Evolutionary conservation across 768 basidiomycete species (phyloP), one percentile per base, ranked within the genome.

Genomic region (Macrolepiota fuliginosa): DNA sequence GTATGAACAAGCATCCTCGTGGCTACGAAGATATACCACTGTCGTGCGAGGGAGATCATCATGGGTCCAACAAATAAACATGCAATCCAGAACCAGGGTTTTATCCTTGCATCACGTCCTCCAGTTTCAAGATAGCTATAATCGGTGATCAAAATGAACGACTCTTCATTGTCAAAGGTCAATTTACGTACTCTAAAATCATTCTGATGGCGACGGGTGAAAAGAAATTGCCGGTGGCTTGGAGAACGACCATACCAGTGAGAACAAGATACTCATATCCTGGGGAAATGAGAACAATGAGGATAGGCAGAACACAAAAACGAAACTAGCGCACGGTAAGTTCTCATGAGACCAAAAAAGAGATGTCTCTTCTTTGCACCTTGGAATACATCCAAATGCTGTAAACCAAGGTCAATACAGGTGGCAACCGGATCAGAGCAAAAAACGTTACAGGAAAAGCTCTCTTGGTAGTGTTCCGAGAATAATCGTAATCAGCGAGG

Each of bases 401-500:
- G 63, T 53, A 39, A 64, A n/a, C 24, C 17, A 36, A 12, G 17
- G n/a, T 51, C 7, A 56, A n/a, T 47, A 6, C 47, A 35, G 0
- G 47, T 5, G 11, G 10, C 17, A 17, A 39, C 5, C 9, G 27
- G n/a, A 22, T 13, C 4, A 46, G 29, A 24, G 4, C 6, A 22
- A 40, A 17, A 62, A 55, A 59, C n/a, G 12, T 1, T 62, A 69
- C 72, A 56, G 68, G 64, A 61, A 72, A 77, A 50, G 64, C 65
- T 17, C 55, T 68, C 19, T 57, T 67, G 39, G 67, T 73, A 11
- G 75, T 56, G 54, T 70, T 58, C 22, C 68, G 54, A 2, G 73
- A 72, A 58, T 69, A 57, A 63, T 90, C 89, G 58, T 83, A 83
- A 62, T 90, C 88, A 2, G 86, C 84, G 74, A 90, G 78, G 1